Evolutionary conservation across 163 green algal species (phyloP), one percentile per base, ranked within the genome.

Genomic region (Scenedesmus sp.): DNA sequence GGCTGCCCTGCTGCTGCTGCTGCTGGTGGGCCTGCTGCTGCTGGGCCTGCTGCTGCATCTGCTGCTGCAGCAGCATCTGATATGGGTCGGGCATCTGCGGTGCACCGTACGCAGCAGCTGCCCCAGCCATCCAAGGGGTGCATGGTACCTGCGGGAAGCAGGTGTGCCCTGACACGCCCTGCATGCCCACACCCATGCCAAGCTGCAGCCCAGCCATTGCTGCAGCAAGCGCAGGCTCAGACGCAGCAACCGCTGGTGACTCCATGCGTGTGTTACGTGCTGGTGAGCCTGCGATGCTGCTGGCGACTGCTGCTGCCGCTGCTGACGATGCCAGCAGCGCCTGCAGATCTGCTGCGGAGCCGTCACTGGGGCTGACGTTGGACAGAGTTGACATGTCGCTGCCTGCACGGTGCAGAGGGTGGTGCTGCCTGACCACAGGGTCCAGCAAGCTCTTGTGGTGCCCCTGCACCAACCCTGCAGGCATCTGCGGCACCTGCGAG

Each of bases 191-290:
- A 30, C 72, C 37, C 68, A 83, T 84, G 35, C 72, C 72, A 3
- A 90, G 72, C 85, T 90, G 85, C 85, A 90, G 35, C 18, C 72
- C 70, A n/a, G 85, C 85, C 85, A 90, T 90, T 42, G 85, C 85
- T 73, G 85, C 85, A 15, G 85, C 72, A 10, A 90, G 51, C 30
- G 13, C 44, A 37, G 85, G 65, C 24, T 90, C 72, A 37, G 56
- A 59, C 4, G 37, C 56, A 59, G 40, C 33, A 18, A 80, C 68
- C 26, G n/a, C 42, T 44, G 61, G 85, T 24, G 68, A 89, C 12
- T 42, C 53, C 30, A 82, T n/a, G 22, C 65, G 44, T 2, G 22
- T 6, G 26, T 26, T 30, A 18, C 24, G n/a, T 26, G 70, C 26
- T 20, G 85, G 85, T 22, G 85, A 89, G 24, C 85, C 85, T 37